Evolutionary conservation across 2,329 filamentous ascomycete genomes (phyloP).

Genomic region (Hypoxylon rubiginosum): DNA sequence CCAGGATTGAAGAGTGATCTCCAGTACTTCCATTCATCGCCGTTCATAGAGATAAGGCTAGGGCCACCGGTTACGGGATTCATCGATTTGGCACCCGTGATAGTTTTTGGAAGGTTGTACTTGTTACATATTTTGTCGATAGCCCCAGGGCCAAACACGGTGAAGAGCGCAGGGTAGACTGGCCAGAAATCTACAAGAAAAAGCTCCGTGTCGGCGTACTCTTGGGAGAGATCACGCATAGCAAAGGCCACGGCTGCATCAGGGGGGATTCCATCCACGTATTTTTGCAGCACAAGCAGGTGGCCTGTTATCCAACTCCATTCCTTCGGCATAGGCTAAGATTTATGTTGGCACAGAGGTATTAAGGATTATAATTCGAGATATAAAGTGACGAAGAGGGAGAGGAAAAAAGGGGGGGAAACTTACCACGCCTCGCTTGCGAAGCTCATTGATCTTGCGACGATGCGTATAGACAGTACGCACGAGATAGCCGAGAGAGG

Average conservation of each 20-base stretch:
- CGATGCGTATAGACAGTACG: slow-evolving; percentile 12
- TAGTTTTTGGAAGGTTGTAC: slow-evolving; percentile 29
- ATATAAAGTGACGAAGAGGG: background rate
- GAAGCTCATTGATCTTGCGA: slow-evolving; percentile 23
- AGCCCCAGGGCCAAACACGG: slow-evolving; percentile 19
- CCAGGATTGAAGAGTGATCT: too few species aligned
- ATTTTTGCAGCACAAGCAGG: slow-evolving; percentile 33
- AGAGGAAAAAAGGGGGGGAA: too few species aligned
- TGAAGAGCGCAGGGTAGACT: slow-evolving; percentile 31
- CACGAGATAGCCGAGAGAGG: slow-evolving; percentile 10
- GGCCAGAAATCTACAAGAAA: slow-evolving; percentile 36
- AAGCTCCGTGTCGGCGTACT: slow-evolving; percentile 28
- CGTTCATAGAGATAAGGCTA: too few species aligned
- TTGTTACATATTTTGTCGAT: slow-evolving; percentile 31
- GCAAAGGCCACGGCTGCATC: slow-evolving; percentile 32
- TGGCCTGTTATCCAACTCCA: slow-evolving; percentile 35
- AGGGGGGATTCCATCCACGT: slow-evolving; percentile 26
- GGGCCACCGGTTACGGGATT: too few species aligned
- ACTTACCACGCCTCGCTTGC: slow-evolving; percentile 33
- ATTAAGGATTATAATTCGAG: background rate
- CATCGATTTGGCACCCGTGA: background rate
- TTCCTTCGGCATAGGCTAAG: slow-evolving; percentile 35
- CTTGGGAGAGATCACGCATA: slow-evolving; percentile 29
- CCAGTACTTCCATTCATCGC: too few species aligned
- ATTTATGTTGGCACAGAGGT: background rate